Base-by-base conservation (phyloP, 805 yeast genomes). In the Tanozyma kutaoensis region DNA sequence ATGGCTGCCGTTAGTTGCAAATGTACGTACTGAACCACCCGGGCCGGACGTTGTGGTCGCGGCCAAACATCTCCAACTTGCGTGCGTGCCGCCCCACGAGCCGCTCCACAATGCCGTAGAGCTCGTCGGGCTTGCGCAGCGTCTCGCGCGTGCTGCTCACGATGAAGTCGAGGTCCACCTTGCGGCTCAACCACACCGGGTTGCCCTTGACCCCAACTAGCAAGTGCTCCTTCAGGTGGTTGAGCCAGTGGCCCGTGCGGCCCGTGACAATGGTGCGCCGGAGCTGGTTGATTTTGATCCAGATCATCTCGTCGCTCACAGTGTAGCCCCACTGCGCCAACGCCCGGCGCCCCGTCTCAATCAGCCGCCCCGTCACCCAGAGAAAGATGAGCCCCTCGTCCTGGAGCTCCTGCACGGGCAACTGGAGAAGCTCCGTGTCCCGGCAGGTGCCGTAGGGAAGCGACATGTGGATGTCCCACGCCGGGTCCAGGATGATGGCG, bases 21-120 rank as follows among this genome's bases (percentile, higher is more conserved):
- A n/a, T n/a, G n/a, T n/a, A n/a, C n/a, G n/a, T n/a, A n/a, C n/a
- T 81, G 28, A 86, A 55, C 96, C 97, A 88, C 0, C 95, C 95
- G 0, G 84, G 79, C 20, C 95, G 63, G 2, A 77, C 62, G 42
- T 88, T 86, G 42, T 81, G 88, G 36, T 75, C 78, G 30, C 93
- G 65, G 4, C 96, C 96, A 52, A 86, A 86, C 2, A 88, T 71
- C 48, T 88, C 96, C 17, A 88, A 57, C 43, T 88, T 86, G 16
- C 93, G 58, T 4, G 85, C 67, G 32, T 73, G 69, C 3, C 58
- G 58, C 0, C 95, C 96, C 4, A 76, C 95, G 23, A 86, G 44
- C 31, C 95, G 57, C 38, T 88, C 96, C 10, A 79, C 76, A 34
- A 88, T 72, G 7, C 76, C 91, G 45, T 86, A 86, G 14, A 67